Evolutionary conservation across 169 alveolate genomes (phyloP).

Genomic region (Plasmodium adleri): DNA sequence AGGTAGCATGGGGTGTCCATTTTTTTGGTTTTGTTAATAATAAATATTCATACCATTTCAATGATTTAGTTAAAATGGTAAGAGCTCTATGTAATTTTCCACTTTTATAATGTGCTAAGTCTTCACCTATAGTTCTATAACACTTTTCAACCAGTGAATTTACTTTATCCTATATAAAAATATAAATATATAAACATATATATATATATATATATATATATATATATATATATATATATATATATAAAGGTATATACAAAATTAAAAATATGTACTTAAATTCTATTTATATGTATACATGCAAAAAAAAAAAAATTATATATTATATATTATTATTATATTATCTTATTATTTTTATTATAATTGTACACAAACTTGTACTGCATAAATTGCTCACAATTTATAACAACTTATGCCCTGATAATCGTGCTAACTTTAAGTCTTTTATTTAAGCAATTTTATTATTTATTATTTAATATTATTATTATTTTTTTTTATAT

Average conservation of each 20-base stretch:
- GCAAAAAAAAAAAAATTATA: background rate
- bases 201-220: background rate
- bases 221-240: background rate
- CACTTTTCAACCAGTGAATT: slow-evolving; percentile 51
- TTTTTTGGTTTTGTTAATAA: slow-evolving; percentile 93
- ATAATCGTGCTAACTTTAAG: slow-evolving; percentile 9
- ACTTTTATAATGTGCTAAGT: slow-evolving; percentile 85
- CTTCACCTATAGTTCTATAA: slow-evolving; percentile 82
- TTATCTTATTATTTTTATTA: background rate
- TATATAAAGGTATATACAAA: background rate
- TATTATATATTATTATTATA: background rate
- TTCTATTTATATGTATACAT: background rate
- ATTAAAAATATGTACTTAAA: background rate
- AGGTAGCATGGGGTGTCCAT: slow-evolving; percentile 96
- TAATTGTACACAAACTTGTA: slow-evolving; percentile 40
- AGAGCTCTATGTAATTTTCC: slow-evolving; percentile 97
- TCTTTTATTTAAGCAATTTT: slow-evolving; percentile 50
- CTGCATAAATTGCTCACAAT: slow-evolving; percentile 52
- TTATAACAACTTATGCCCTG: slow-evolving; percentile 67
- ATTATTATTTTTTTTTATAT: slow-evolving; percentile 23
- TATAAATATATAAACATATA: background rate
- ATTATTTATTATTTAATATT: slow-evolving; percentile 38
- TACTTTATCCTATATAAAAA: slow-evolving; percentile 4
- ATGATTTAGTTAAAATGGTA: slow-evolving; percentile 92
- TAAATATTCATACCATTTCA: slow-evolving; percentile 95